Base-by-base conservation (phyloP, 2,329 filamentous ascomycete species). In the Cercospora sp. region DNA sequence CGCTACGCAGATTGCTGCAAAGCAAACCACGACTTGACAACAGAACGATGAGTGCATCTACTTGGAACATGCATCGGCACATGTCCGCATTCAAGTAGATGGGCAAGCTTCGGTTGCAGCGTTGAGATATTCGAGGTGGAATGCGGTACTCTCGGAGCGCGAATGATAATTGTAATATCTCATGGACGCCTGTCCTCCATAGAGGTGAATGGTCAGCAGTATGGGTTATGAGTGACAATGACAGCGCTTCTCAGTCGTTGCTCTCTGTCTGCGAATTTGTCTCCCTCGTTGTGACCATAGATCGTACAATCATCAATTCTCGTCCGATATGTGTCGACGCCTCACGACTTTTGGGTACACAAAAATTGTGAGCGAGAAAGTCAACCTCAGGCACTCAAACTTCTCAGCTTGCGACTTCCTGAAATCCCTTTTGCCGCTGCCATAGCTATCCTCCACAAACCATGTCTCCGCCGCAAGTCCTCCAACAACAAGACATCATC, bases 401-500 rank as follows among this genome's bases (percentile, higher is more conserved):
- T 36, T n/a, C 26, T 28, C 48, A 30, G 1, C 48, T 55, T 26
- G 23, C 48, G 7, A 8, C 48, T 55, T 55, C 23, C 48, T 36
- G 8, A 59, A 36, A 57, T 28, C 53, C 18, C 55, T 33, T 18
- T 13, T 28, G 28, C 18, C 18, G 13, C 45, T 59, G 16, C 30
- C 18, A 18, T 8, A 36, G 23, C 28, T n/a, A 10, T 59, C 12
- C 28, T 36, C 9, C 9, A 2, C 55, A 59, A 31, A 33, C 30
- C 28, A 31, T 59, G 28, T 36, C 55, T 10, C 57, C 26, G 12
- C 55, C 30, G 10, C 55, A 20, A 36, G 30, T 69, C 12, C 72
- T 73, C 20, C 68, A 65, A 20, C 66, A 72, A 57, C 67, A 67
- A n/a, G 68, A 82, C 58, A 80, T 88, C 64, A 82, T 88, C 72